Base-by-base conservation (phyloP, 257 asterid genomes). In the Gynochthodes officinalis region DNA sequence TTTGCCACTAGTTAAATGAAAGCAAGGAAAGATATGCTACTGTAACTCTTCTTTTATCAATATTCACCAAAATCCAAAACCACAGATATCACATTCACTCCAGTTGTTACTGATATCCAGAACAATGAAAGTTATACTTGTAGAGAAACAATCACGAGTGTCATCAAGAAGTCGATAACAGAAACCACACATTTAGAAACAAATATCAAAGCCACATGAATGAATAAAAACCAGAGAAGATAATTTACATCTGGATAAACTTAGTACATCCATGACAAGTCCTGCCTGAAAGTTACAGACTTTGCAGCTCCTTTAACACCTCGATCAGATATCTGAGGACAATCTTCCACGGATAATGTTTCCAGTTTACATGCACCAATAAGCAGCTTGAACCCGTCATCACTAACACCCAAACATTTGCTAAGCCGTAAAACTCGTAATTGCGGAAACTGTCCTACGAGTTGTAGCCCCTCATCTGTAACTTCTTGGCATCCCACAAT, bases 401-500 rank as follows among this genome's bases (percentile, higher is more conserved):
- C 90, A 7, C 85, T 87, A 12, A 90, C 78, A 68, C 96, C 96
- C 78, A 90, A 67, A 73, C 96, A 93, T 82, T 86, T 87, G 62
- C 86, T 80, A 32, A 93, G 82, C 76, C 80, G 84, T 71, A 93
- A 73, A 21, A 85, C 82, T 15, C 75, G n/a, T 79, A 93, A 25
- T 71, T 30, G 78, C 0, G 88, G 96, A 68, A 72, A 80, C 33
- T 81, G 87, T 42, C 67, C 77, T 4, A 87, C 89, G 5, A 87
- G 84, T 81, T 85, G 88, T 49, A 90, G 44, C 50, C 98, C 98
- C 54, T 87, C 95, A 27, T 92, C 98, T 0, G 93, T 88, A 55
- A 92, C 83, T 82, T 90, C 97, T 73, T 92, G 97, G 81, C 98
- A 92, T 67, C 93, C 81, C 4, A 76, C 81, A 16, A 92, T 85